Base-by-base conservation (phyloP, 2,329 filamentous ascomycete species). In the Penicillium sp. region DNA sequence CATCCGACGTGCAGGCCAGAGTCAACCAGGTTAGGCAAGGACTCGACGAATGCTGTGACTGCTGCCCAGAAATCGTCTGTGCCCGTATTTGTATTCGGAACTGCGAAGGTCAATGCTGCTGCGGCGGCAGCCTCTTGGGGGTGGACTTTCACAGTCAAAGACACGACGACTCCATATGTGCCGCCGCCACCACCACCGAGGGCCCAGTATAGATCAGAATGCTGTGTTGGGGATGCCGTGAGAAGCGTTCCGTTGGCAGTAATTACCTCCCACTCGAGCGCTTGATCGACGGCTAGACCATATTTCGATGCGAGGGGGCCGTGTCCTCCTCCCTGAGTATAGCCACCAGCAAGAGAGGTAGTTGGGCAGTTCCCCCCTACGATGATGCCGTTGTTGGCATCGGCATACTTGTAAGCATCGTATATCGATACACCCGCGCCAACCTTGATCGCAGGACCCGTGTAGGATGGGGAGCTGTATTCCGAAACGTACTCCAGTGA, bases 181-280 rank as follows among this genome's bases (percentile, higher is more conserved):
- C 83, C 82, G 9, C 78, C 80, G 1, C 85, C 84, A 0, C 84
- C 83, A 3, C 84, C 83, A 43, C 75, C 74, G 1, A 86, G 68
- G 1, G 84, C 85, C 84, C 84, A 88, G 71, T 83, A 87, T 1
- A 88, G 72, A 52, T 87, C 84, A 0, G 72, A 57, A 60, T 87
- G 81, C 30, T 78, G 59, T 0, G 63, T 64, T 0, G 71, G 74
- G 3, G 74, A 79, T 0, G 82, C 82, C 2, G 68, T 77, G 1
- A 84, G 60, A n/a, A 78, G 63, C 16, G 74, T 57, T 2, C 83
- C 82, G 16, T 66, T 64, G 0, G 75, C 79, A 9, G 78, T 81
- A n/a, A 87, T 74, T 1, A 84, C 80, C 57, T 83, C 76, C 55
- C 74, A 82, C 59, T 80, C 74, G 1, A 87, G 71, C 0, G 79